phyloP scores from a whole-genome alignment of 2,329 filamentous ascomycete genomes.

The Fusarium camptoceras region DNA sequence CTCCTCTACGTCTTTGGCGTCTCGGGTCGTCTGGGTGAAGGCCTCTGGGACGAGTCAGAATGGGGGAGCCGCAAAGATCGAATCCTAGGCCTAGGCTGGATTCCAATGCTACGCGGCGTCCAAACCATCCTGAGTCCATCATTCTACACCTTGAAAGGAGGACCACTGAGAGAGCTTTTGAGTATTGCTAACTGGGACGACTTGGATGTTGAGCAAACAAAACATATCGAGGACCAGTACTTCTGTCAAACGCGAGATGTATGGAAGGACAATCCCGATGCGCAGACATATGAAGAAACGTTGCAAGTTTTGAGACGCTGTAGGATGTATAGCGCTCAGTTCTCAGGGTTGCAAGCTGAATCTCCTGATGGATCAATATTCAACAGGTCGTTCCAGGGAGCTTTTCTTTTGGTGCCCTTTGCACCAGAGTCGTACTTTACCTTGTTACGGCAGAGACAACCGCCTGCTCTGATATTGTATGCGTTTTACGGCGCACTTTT shows the following conservation, averaged over 20 bases:
- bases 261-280: background rate
- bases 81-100: background rate
- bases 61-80: background rate
- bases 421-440: background rate
- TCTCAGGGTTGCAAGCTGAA: background rate
- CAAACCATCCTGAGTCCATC: background rate
- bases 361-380: fast-evolving
- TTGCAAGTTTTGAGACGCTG: background rate
- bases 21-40: conserved; percentile 6
- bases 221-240: background rate
- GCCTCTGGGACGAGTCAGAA: background rate
- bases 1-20: conserved; percentile 1
- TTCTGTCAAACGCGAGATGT: background rate
- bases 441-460: conserved; percentile 6
- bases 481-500: conserved; percentile 8
- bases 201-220: background rate
- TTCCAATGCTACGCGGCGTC: conserved; percentile 6
- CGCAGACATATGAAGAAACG: background rate
- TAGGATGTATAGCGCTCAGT: conserved; percentile 13
- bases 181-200: background rate
- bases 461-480: conserved; percentile 1
- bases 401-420: conserved; percentile 1
- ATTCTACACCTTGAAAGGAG: fast-evolving
- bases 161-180: background rate
- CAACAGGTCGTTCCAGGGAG: background rate